Evolutionary conservation across 208 protist species (phyloP).

Genomic region (Crithidia acanthocephali): DNA sequence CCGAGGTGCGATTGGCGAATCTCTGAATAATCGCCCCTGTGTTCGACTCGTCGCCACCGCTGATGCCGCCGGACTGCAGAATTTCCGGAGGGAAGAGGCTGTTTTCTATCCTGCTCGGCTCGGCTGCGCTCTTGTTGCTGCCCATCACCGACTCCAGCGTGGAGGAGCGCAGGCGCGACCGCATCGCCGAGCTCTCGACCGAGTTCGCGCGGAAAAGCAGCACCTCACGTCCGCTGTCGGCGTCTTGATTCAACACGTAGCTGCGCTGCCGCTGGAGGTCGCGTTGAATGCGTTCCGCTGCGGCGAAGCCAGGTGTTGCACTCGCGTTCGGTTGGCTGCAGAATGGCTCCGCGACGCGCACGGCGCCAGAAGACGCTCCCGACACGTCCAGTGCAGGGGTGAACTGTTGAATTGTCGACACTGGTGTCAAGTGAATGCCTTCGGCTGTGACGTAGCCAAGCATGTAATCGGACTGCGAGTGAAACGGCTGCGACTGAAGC

Average conservation of each 20-base stretch:
- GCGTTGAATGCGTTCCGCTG: conserved; percentile 66
- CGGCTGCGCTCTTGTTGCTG: background rate
- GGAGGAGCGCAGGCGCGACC: conserved; percentile 42
- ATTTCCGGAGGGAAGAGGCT: conserved; percentile 85
- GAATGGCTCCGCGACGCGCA: conserved; percentile 44
- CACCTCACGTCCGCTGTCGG: conserved; percentile 54
- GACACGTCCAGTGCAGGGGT: conserved; percentile 26
- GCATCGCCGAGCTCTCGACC: conserved; percentile 66
- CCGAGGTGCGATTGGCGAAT: conserved; percentile 53
- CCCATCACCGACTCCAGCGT: conserved; percentile 38
- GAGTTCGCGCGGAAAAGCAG: conserved; percentile 52
- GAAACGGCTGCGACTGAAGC: conserved; percentile 75
- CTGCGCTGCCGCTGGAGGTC: conserved; percentile 82
- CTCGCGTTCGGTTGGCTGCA: conserved; percentile 43
- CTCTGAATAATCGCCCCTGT: conserved; percentile 57
- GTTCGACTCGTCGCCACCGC: conserved; percentile 58
- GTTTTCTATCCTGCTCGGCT: conserved; percentile 43
- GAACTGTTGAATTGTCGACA: conserved; percentile 57
- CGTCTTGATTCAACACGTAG: conserved; percentile 69
- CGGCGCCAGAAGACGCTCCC: conserved; percentile 13
- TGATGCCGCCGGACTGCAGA: conserved; percentile 74
- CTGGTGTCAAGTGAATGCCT: conserved; percentile 75
- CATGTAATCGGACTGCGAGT: conserved; percentile 66
- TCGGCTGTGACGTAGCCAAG: conserved; percentile 58
- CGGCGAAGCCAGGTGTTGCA: conserved; percentile 42